A percentile compares a stretch with the other conserved stretches of the same genome.
Evolutionary conservation across 1,284 basidiomycete genomes (phyloP).

Genomic region (Fomes fomentarius): DNA sequence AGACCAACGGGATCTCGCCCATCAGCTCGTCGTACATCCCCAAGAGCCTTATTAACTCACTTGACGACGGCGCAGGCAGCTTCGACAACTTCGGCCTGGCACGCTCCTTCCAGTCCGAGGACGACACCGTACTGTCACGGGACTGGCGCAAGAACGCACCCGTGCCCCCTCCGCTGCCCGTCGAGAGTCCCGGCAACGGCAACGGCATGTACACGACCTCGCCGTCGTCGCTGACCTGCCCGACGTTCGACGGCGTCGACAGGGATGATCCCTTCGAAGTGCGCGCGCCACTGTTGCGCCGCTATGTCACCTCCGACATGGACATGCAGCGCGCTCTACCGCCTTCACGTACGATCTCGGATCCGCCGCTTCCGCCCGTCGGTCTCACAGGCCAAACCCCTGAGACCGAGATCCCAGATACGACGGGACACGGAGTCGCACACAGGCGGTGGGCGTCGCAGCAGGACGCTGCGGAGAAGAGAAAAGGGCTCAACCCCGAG

Average conservation of each 20-base stretch:
- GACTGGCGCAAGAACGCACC: slow-evolving; percentile 46
- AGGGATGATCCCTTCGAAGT: slow-evolving; percentile 48
- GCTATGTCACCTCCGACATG: slow-evolving; percentile 34
- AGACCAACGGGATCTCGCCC: slow-evolving; percentile 29
- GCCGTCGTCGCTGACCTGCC: slow-evolving; percentile 35
- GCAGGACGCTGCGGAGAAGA: slow-evolving; percentile 38
- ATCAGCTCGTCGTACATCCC: slow-evolving; percentile 54
- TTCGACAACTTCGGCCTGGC: slow-evolving; percentile 36
- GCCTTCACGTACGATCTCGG: slow-evolving; percentile 43
- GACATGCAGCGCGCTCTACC: slow-evolving; percentile 39
- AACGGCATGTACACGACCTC: slow-evolving; percentile 36
- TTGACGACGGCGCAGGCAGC: slow-evolving; percentile 44
- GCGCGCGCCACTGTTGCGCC: slow-evolving; percentile 35
- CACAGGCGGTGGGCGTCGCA: slow-evolving; percentile 56
- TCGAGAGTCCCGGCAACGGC: slow-evolving; percentile 30
- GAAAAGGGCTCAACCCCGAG: slow-evolving; percentile 79
- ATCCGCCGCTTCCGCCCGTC: slow-evolving; percentile 35
- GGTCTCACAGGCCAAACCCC: slow-evolving; percentile 18
- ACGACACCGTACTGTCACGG: slow-evolving; percentile 52
- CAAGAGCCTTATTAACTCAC: slow-evolving; percentile 57
- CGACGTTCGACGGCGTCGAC: slow-evolving; percentile 36
- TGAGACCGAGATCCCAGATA: slow-evolving; percentile 22
- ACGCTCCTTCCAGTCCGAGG: slow-evolving; percentile 59
- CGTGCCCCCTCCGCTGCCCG: slow-evolving; percentile 26
- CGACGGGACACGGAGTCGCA: slow-evolving; percentile 20